Conservation (phyloP, 805 yeast genomes). For the Yarrowia sp. region DNA sequence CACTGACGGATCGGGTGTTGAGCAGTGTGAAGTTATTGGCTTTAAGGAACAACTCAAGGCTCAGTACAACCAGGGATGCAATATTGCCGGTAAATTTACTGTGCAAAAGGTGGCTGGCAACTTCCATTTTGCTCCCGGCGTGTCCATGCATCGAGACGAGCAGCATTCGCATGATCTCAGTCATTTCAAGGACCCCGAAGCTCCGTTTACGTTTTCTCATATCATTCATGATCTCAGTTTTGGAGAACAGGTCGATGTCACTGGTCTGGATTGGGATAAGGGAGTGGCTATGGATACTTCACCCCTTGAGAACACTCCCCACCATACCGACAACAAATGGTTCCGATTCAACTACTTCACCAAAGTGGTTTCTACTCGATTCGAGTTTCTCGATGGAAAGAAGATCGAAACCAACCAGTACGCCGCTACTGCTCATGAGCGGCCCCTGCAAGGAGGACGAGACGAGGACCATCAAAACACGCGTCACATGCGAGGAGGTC, state of each 20-base stretch:
- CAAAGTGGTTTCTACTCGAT: conserved; percentile 87
- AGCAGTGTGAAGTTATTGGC: conserved; percentile 85
- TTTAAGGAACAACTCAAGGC: conserved; percentile 63
- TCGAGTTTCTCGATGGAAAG: conserved; percentile 59
- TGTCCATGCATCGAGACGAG: conserved; percentile 55
- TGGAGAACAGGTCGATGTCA: conserved; percentile 53
- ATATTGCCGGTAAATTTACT: conserved; percentile 72
- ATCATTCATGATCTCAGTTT: conserved; percentile 76
- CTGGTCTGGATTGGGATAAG: conserved; percentile 1
- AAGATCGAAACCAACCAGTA: conserved; percentile 80
- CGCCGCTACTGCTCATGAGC: conserved; percentile 80
- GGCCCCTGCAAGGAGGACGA: conserved; percentile 81
- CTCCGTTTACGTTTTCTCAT: conserved; percentile 73
- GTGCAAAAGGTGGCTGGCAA: conserved; percentile 87
- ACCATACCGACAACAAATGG: conserved; percentile 48
- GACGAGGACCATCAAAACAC: conserved; percentile 92
- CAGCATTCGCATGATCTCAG: conserved; percentile 82
- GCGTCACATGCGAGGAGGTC: conserved; percentile 67
- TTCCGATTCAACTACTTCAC: conserved; percentile 74
- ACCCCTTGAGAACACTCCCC: conserved; percentile 61
- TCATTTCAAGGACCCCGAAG: conserved; percentile 54
- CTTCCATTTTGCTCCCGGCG: conserved; percentile 95
- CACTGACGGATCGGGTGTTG: conserved; percentile 80
- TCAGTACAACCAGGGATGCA: conserved; percentile 79
- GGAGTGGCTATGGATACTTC: conserved; percentile 41